Evolutionary conservation across 192 early-diverging fungal genomes (phyloP).

Genomic region (Umbelopsis vinacea): DNA sequence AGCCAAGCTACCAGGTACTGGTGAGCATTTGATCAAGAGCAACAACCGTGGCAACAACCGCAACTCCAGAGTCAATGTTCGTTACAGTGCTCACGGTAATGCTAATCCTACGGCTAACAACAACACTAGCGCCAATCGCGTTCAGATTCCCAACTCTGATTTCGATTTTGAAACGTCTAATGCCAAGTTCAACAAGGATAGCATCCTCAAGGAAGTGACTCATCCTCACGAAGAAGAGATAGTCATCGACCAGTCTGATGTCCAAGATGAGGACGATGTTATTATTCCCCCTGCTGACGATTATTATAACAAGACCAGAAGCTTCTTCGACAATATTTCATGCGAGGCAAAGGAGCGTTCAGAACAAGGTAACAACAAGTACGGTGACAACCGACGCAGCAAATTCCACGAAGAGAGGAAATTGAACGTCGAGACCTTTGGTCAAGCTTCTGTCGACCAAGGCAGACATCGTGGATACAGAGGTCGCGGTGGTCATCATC

Average conservation of each 20-base stretch:
- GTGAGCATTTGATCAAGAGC: slow-evolving; percentile 7
- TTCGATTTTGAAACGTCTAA: slow-evolving; percentile 98
- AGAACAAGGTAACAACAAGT: slow-evolving; percentile 47
- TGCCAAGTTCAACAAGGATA: slow-evolving; percentile 92
- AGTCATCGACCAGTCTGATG: slow-evolving; percentile 1
- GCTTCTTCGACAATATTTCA: slow-evolving; percentile 98
- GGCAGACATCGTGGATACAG: slow-evolving; percentile 67
- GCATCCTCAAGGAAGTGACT: slow-evolving; percentile 76
- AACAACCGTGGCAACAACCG: slow-evolving; percentile 16
- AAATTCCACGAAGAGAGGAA: slow-evolving; percentile 85
- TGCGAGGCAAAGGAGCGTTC: slow-evolving; percentile 91
- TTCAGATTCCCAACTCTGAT: slow-evolving; percentile 68
- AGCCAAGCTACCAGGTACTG: background rate
- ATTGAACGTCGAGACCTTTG: slow-evolving; percentile 97
- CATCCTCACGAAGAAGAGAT: slow-evolving; percentile 43
- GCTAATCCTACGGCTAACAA: background rate
- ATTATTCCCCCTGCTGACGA: slow-evolving; percentile 56
- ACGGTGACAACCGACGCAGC: slow-evolving; percentile 61
- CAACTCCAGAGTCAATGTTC: slow-evolving; percentile 14
- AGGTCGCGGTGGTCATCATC: slow-evolving; percentile 51
- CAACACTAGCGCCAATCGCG: background rate
- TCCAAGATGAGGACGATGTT: slow-evolving; percentile 57
- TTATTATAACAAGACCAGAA: slow-evolving; percentile 79
- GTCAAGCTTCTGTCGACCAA: slow-evolving; percentile 77
- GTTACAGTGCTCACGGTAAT: slow-evolving; percentile 12